Evolutionary conservation across 2,329 filamentous ascomycete species (phyloP).

Genomic region (Boeremia lycopersici): DNA sequence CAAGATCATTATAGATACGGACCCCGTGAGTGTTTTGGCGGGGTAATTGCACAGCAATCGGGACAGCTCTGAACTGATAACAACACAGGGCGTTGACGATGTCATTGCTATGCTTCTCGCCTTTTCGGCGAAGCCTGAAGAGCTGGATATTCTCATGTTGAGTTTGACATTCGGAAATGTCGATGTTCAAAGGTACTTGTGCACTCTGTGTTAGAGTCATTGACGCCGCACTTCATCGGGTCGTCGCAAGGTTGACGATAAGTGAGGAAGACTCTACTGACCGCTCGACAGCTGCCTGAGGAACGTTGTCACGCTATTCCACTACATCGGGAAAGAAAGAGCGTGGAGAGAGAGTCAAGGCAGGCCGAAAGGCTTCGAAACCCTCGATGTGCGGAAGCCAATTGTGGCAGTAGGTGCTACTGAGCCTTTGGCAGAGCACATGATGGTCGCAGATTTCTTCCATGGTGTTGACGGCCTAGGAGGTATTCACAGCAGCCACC

Average conservation of each 20-base stretch:
- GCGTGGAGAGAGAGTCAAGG: conserved; percentile 78
- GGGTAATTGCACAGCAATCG: conserved; percentile 6
- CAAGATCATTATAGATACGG: conserved; percentile 92
- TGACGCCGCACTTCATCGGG: not conserved
- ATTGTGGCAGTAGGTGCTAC: conserved; percentile 86
- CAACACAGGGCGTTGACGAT: conserved; percentile 83
- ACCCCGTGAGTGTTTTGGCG: conserved; percentile 67
- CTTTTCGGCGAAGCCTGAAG: conserved; percentile 78
- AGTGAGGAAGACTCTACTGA: not conserved
- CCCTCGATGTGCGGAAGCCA: conserved; percentile 75
- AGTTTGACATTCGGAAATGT: conserved; percentile 96
- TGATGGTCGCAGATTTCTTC: conserved; percentile 74
- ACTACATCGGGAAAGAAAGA: conserved; percentile 87
- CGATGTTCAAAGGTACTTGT: conserved; percentile 73
- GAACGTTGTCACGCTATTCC: conserved; percentile 89
- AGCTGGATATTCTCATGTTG: conserved; percentile 83
- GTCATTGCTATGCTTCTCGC: conserved; percentile 86
- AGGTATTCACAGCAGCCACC: conserved; percentile 56
- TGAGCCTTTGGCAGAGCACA: conserved; percentile 82
- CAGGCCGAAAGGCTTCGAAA: conserved; percentile 71
- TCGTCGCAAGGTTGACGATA: not conserved
- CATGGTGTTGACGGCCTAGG: conserved; percentile 61
- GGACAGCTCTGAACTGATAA: not conserved
- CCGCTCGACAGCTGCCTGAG: conserved; percentile 71
- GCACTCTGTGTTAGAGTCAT: not conserved